Percentiles rank a stretch among this genome's conserved stretches.
These are phyloP conservation scores for Silene latifolia DNA, from an alignment of 148 eudicot genomes.

Conservation along the genomic window DNA sequence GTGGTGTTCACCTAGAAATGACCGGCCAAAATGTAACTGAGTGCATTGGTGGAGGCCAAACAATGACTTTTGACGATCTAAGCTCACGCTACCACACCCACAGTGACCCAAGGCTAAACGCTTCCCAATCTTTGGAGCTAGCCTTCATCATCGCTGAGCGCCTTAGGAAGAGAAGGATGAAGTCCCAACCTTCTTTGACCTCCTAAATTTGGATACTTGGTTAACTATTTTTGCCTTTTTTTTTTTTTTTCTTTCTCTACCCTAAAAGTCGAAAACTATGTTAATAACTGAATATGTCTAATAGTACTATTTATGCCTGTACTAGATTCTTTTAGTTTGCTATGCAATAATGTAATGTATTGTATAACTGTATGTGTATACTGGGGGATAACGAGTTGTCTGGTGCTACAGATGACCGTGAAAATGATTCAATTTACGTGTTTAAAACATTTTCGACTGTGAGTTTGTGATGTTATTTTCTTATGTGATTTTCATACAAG, in stretches of 20 bases:
- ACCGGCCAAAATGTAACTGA: conserved; percentile 50
- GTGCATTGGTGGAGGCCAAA: conserved; percentile 54
- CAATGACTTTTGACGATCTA: conserved; percentile 53
- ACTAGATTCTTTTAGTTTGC: conserved; percentile 19
- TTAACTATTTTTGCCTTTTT: background rate
- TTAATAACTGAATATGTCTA: conserved; percentile 21
- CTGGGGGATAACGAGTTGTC: conserved; percentile 14
- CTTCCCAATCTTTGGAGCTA: conserved; percentile 60
- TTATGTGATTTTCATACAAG: too few species aligned
- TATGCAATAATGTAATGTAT: background rate
- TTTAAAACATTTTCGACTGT: background rate
- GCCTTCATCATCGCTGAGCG: conserved; percentile 67
- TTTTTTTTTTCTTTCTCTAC: conserved; percentile 7
- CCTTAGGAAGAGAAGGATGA: conserved; percentile 53
- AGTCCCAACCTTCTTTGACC: conserved; percentile 29
- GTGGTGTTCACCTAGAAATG: conserved; percentile 69
- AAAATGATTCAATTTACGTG: conserved; percentile 15
- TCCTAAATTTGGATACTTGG: conserved; percentile 4
- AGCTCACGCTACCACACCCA: conserved; percentile 56
- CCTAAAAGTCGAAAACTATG: background rate
- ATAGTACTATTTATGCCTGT: conserved; percentile 13
- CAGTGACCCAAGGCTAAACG: conserved; percentile 61
- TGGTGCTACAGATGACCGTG: conserved; percentile 24
- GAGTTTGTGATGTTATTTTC: too few species aligned
- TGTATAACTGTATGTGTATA: conserved; percentile 21